Evolutionary conservation across 148 eudicot genomes (phyloP).

Genomic region (Rhododendron molle): DNA sequence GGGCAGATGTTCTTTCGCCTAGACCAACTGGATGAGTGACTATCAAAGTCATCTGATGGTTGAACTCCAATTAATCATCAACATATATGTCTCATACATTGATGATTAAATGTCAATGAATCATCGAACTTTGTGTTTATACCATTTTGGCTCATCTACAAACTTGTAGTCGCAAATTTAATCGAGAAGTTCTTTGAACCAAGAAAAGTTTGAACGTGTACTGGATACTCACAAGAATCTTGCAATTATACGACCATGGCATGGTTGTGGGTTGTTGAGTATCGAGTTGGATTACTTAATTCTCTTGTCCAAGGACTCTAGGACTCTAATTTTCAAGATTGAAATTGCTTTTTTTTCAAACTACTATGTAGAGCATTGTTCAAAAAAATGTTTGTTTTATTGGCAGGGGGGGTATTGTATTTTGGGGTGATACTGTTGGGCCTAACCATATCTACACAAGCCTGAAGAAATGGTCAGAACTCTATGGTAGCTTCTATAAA

Average conservation of each 20-base stretch:
- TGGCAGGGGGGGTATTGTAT: slow-evolving; percentile 88
- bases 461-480: slow-evolving; percentile 67
- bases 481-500: slow-evolving; percentile 67
- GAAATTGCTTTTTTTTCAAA: neutral
- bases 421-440: slow-evolving; percentile 91
- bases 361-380: neutral
- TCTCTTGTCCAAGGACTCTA: neutral
- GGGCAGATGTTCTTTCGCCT: neutral
- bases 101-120: neutral
- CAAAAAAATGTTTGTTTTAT: neutral
- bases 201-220: neutral
- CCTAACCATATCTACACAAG: slow-evolving; percentile 58
- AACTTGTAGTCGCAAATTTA: neutral
- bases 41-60: neutral
- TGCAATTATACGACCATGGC: neutral
- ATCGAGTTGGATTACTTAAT: neutral
- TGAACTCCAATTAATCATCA: neutral
- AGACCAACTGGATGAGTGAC: neutral
- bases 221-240: neutral
- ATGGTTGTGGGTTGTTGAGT: neutral
- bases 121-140: neutral
- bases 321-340: neutral
- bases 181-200: neutral
- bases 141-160: neutral
- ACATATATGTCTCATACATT: neutral